phyloP scores from a whole-genome alignment of 306 rosid species.

The Quercus mongolica region DNA sequence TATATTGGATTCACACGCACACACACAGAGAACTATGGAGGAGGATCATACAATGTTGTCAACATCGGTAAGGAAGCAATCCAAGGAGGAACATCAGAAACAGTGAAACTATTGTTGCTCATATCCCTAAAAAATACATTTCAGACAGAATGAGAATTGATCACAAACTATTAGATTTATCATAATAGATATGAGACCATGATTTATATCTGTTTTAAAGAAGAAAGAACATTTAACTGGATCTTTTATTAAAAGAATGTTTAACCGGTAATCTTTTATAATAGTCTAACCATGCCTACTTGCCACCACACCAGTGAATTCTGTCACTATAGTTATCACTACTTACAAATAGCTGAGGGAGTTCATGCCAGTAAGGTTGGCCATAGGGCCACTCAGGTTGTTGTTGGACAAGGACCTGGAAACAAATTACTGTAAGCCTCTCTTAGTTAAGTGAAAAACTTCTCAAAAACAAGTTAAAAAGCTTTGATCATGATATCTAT shows the following conservation, averaged over 20 bases:
- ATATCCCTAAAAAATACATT: slow-evolving; percentile 43
- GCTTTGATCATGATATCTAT: background rate
- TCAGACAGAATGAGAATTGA: background rate
- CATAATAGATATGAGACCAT: background rate
- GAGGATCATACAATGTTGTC: slow-evolving; percentile 52
- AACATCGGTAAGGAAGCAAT: slow-evolving; percentile 30
- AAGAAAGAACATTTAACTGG: background rate
- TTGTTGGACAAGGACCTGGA: slow-evolving; percentile 65
- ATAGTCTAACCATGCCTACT: background rate
- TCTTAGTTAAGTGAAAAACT: background rate
- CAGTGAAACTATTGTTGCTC: slow-evolving; percentile 54
- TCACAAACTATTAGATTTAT: background rate
- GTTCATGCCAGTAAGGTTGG: slow-evolving; percentile 49
- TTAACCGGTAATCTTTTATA: background rate
- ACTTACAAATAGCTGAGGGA: slow-evolving; percentile 49
- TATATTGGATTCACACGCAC: background rate
- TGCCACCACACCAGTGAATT: background rate
- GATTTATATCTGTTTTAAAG: background rate
- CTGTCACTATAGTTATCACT: background rate
- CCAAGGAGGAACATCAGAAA: slow-evolving; percentile 53
- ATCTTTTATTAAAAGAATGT: no score
- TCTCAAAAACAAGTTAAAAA: background rate
- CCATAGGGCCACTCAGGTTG: slow-evolving; percentile 48
- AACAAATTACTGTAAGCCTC: slow-evolving; percentile 3
- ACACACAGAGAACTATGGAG: background rate